These are phyloP conservation scores for Tetrapisispora nanseiensis DNA, from an alignment of 805 yeast genomes.

Conservation along the genomic window DNA sequence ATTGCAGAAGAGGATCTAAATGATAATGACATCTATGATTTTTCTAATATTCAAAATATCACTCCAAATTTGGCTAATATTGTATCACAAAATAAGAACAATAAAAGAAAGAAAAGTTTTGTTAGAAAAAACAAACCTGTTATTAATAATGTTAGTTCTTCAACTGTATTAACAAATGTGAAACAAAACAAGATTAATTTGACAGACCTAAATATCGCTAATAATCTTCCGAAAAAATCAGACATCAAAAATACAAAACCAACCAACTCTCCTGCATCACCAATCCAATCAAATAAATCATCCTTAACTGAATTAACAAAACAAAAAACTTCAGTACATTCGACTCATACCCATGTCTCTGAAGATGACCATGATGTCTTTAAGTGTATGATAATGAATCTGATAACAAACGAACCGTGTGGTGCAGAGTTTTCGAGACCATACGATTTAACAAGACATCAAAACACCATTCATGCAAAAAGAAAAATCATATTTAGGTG, in stretches of 20 bases:
- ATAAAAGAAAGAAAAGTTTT: slow-evolving; percentile 2
- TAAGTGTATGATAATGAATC: slow-evolving; percentile 3
- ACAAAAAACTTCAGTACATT: background rate
- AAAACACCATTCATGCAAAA: slow-evolving; percentile 89
- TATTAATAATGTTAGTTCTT: background rate
- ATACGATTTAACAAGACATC: slow-evolving; percentile 89
- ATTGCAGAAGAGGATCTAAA: slow-evolving; percentile 17
- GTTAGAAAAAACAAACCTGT: background rate
- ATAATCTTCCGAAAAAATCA: background rate
- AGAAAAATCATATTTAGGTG: slow-evolving; percentile 81
- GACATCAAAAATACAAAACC: background rate
- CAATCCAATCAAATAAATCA: background rate
- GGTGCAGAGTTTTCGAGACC: slow-evolving; percentile 69
- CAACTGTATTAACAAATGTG: background rate
- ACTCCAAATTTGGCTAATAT: slow-evolving; percentile 1
- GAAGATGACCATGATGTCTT: background rate
- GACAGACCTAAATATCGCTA: background rate
- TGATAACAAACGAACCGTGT: slow-evolving; percentile 17
- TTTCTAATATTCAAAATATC: background rate
- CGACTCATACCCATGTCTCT: background rate
- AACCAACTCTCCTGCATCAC: background rate
- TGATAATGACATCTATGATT: slow-evolving; percentile 8
- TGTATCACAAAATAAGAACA: background rate
- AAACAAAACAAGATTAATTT: slow-evolving; percentile 1
- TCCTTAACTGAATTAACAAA: no score